These are phyloP conservation scores for Porphyrellus cyaneotinctus DNA, from an alignment of 768 basidiomycete genomes.

Conservation along the genomic window DNA sequence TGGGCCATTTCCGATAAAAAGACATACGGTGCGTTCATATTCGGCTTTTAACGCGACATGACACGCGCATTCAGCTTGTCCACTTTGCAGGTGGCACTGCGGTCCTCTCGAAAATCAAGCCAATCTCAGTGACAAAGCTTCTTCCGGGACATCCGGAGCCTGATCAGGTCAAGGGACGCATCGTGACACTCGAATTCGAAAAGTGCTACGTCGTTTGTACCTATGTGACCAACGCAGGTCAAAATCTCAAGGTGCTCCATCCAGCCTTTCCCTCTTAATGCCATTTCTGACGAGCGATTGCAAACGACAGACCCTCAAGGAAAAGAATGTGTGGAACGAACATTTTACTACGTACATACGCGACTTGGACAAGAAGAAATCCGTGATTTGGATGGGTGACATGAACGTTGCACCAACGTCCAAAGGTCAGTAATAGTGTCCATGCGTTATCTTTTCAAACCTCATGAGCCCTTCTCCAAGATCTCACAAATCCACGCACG, in stretches of 20 bases:
- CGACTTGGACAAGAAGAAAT: constrained; percentile 69
- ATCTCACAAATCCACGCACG: constrained; percentile 60
- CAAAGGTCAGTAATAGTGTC: constrained; percentile 41
- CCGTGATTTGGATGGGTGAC: constrained; percentile 87
- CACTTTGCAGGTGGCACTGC: constrained; percentile 70
- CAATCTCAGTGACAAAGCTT: constrained; percentile 57
- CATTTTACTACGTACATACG: constrained; percentile 75
- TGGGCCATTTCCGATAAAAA: constrained; percentile 81
- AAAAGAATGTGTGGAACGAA: constrained; percentile 73
- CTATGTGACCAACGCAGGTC: constrained; percentile 83
- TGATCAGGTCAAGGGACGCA: constrained; percentile 63
- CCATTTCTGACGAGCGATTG: background rate
- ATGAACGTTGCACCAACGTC: constrained; percentile 82
- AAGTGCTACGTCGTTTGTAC: constrained; percentile 68
- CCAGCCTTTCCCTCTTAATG: background rate
- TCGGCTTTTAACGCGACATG: background rate
- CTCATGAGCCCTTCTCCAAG: constrained; percentile 32
- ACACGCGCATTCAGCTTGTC: background rate
- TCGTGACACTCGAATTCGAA: constrained; percentile 78
- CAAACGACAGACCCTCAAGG: constrained; percentile 59
- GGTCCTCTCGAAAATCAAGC: constrained; percentile 72
- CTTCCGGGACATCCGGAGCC: constrained; percentile 77
- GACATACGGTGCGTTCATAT: constrained; percentile 56
- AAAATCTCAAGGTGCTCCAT: constrained; percentile 58
- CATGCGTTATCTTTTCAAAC: background rate